A percentile compares a stretch with the other conserved stretches of the same genome.
Evolutionary conservation across 257 asterid genomes (phyloP).

Genomic region (Solanum tarapatanum): DNA sequence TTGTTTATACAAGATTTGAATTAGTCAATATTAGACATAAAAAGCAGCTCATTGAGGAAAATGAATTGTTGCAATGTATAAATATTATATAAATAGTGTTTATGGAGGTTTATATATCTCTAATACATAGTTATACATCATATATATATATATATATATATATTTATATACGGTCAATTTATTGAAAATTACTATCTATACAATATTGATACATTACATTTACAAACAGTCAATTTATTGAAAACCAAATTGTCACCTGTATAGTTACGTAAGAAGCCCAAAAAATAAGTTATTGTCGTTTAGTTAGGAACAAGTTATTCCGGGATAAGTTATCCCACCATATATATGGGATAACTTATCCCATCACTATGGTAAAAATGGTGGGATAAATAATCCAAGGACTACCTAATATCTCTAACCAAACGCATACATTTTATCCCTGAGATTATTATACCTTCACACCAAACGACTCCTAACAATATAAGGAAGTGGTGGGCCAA

Average conservation of each 20-base stretch:
- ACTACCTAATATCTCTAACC: not conserved
- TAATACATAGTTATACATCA: not conserved
- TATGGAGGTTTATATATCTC: not conserved
- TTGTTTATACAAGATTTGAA: not conserved
- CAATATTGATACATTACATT: not conserved
- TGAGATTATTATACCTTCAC: not conserved
- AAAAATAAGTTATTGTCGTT: not conserved
- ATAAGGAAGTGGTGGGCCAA: not conserved
- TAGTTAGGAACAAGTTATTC: not conserved
- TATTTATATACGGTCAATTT: not conserved
- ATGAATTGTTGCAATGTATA: not conserved
- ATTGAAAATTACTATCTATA: too few species aligned
- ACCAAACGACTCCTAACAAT: not conserved
- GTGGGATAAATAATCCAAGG: not conserved
- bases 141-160: too few species aligned
- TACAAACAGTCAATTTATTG: not conserved
- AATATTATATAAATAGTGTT: not conserved
- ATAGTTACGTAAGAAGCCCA: not conserved
- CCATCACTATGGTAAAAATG: not conserved
- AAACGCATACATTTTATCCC: not conserved
- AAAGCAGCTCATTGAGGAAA: not conserved
- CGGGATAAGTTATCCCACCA: not conserved
- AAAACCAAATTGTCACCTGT: too few species aligned
- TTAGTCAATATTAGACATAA: not conserved
- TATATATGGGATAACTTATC: not conserved